Conservation (phyloP, 371 early-diverging fungal genomes). For the Haplosporangium sp. region DNA sequence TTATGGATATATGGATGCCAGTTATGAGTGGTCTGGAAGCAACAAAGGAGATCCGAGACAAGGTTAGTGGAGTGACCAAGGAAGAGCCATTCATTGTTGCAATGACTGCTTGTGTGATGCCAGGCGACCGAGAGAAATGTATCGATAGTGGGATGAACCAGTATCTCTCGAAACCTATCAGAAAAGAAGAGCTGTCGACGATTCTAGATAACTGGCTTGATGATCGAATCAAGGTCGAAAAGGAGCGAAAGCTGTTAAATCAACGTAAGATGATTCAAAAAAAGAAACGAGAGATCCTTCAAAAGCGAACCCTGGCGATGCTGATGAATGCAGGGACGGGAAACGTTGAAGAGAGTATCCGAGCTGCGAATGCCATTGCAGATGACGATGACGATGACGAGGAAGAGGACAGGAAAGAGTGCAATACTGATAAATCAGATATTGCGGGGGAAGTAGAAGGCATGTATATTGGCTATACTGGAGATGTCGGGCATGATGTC, state of each 20-base stretch:
- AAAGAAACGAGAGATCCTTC: constrained; percentile 47
- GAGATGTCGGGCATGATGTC: background rate
- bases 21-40: constrained; percentile 60
- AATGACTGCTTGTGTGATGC: constrained; percentile 59
- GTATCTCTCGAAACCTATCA: constrained; percentile 57
- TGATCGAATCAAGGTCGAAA: constrained; percentile 17
- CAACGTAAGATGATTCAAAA: constrained; percentile 28
- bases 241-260: constrained; percentile 16
- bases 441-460: background rate
- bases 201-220: constrained; percentile 47
- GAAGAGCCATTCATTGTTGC: constrained; percentile 53
- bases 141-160: constrained; percentile 59
- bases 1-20: constrained; percentile 71
- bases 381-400: constrained; percentile 37
- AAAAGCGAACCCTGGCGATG: constrained; percentile 25
- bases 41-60: constrained; percentile 51
- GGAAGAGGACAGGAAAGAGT: constrained; percentile 7
- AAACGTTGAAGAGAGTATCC: constrained; percentile 4
- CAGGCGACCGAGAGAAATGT: constrained; percentile 56
- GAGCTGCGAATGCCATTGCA: constrained; percentile 20
- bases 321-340: constrained; percentile 10
- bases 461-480: background rate
- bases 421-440: background rate
- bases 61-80: constrained; percentile 22
- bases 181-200: constrained; percentile 46